Base-by-base conservation (phyloP, 805 yeast genomes). In the Yarrowia keelungensis region DNA sequence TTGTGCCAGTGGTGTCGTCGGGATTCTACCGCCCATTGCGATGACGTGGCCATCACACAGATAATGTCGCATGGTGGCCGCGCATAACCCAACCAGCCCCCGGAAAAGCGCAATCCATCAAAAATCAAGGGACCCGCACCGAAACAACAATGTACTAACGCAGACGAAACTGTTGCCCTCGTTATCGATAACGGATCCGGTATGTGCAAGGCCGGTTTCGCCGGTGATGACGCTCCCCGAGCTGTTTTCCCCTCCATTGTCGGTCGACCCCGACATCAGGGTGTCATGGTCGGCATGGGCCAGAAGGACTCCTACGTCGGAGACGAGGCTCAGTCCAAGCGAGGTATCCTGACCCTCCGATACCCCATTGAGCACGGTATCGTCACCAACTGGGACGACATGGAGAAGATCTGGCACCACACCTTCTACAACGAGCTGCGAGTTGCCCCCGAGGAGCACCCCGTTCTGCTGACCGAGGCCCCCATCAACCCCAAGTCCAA, bases 121-220 rank as follows among this genome's bases (percentile, higher is more conserved):
- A 5, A 35, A 8, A 39, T 12, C 64, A n/a, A 58, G 5, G 3
- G 3, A 26, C 32, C 32, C 32, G 32, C 32, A 26, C 32, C 32
- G 32, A 26, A 26, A 26, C 32, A 26, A 26, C 32, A 26, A 26
- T 26, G 32, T 42, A 59, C 67, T 62, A 47, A 62, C 43, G 12
- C 73, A 75, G 78, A 76, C 75, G 79, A 76, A 71, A 73, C 74
- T 72, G 76, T 73, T 74, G 78, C 79, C 69, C 81, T 81, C 78
- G 98, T 94, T 85, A 94, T 94, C 85, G 99, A 94, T 83, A 94
- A 94, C 86, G 99, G 99, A 86, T 95, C 99, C 81, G 99, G 99
- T 88, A 95, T 95, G 98, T 95, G 99, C 89, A 95, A 95, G 83
- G 99, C 99, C 94, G 99, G 99, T 85, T 95, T 93, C 82, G 98